A percentile compares a stretch with the other conserved stretches of the same genome.
Conservation (phyloP, 2,329 filamentous ascomycete species). For the Chrysosporium queenslandicum region DNA sequence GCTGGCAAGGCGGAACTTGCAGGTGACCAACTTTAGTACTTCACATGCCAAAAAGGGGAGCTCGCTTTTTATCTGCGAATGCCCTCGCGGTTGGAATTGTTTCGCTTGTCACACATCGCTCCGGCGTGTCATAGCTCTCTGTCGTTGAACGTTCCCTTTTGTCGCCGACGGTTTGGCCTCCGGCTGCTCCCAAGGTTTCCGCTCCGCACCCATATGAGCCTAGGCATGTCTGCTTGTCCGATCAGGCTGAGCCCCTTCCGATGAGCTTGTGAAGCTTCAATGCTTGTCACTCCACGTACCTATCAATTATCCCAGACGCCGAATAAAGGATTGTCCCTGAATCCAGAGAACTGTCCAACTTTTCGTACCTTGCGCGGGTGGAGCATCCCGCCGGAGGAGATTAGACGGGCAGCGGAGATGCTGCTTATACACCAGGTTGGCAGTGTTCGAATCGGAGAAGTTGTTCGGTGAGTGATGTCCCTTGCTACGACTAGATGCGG, state of each 20-base stretch:
- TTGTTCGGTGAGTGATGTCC: constrained; percentile 57
- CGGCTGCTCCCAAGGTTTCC: not conserved
- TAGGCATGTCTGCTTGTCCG: not conserved
- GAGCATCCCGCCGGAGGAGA: constrained; percentile 22
- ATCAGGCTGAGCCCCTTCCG: not conserved
- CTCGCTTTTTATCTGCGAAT: not conserved
- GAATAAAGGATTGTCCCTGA: constrained; percentile 23
- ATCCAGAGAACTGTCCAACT: constrained; percentile 19
- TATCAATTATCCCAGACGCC: constrained; percentile 34
- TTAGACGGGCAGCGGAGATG: constrained; percentile 46
- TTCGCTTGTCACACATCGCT: not conserved
- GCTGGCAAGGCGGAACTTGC: not conserved
- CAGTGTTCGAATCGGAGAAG: constrained; percentile 86
- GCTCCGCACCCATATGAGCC: not conserved
- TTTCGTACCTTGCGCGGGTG: constrained; percentile 31
- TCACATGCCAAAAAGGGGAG: not conserved
- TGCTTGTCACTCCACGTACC: constrained; percentile 37
- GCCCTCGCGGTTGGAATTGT: not conserved
- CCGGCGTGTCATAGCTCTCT: not conserved
- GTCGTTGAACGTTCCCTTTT: not conserved
- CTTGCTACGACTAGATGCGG: too few relatives aligned
- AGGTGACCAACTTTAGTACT: not conserved
- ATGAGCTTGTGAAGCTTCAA: constrained; percentile 22
- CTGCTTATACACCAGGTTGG: constrained; percentile 83
- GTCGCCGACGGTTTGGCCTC: not conserved